These are phyloP conservation scores for Pestalotiopsis sp. DNA, from an alignment of 2,329 filamentous ascomycete species.

Conservation along the genomic window DNA sequence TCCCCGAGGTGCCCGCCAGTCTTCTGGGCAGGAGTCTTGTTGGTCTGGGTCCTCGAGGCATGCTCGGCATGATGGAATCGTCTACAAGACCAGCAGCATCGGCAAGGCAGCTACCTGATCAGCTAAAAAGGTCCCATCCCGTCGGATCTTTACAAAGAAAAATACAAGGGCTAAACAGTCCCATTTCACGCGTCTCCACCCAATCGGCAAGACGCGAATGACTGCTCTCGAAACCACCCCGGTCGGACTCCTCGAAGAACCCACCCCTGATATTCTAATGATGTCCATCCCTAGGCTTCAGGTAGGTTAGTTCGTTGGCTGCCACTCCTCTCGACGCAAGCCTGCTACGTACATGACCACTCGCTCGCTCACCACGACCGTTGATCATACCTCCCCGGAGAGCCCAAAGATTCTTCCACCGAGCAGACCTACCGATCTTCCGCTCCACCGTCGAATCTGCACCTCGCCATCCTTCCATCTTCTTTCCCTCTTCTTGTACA, in stretches of 20 bases:
- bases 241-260: slow-evolving; percentile 5
- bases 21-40: too few relatives aligned
- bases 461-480: neutral
- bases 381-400: neutral
- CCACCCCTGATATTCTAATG: slow-evolving; percentile 13
- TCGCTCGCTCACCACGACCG: neutral
- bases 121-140: neutral
- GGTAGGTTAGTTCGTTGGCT: neutral
- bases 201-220: slow-evolving; percentile 22
- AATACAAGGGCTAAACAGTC: slow-evolving; percentile 10
- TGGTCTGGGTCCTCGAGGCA: neutral
- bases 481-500: neutral
- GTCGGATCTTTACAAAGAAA: slow-evolving; percentile 1
- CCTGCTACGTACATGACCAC: neutral
- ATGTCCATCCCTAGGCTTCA: neutral
- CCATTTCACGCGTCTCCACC: slow-evolving; percentile 27
- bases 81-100: neutral
- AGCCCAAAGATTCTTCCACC: neutral
- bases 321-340: neutral
- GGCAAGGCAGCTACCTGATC: neutral
- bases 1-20: too few relatives aligned
- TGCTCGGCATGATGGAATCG: neutral
- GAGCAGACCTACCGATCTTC: neutral
- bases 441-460: neutral
- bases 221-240: slow-evolving; percentile 9